Percentiles rank a stretch among this genome's conserved stretches.
Conservation (phyloP, 306 rosid genomes). For the Hippophae rhamnoides region DNA sequence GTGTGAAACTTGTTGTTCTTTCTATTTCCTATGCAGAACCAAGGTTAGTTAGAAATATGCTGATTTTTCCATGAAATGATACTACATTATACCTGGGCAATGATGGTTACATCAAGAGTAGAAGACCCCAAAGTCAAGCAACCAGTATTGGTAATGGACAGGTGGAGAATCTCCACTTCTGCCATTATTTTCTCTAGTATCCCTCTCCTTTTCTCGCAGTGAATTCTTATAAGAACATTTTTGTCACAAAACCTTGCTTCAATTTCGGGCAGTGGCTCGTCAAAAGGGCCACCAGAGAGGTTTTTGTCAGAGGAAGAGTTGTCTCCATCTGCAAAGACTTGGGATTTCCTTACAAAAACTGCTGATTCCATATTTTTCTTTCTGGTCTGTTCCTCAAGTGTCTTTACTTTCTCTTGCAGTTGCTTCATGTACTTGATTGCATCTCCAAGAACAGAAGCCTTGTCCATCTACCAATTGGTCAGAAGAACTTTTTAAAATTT, state of each 20-base stretch:
- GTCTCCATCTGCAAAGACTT: constrained; percentile 33
- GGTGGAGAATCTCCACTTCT: constrained; percentile 63
- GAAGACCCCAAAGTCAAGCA: constrained; percentile 62
- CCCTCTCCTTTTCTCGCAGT: constrained; percentile 73
- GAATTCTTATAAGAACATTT: constrained; percentile 71
- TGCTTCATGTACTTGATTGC: constrained; percentile 81
- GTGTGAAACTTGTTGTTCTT: too few species aligned
- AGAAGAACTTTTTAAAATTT: background rate
- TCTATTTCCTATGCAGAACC: too few species aligned
- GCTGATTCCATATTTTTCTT: constrained; percentile 60
- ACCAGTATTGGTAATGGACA: constrained; percentile 54
- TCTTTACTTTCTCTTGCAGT: constrained; percentile 65
- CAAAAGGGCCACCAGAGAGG: constrained; percentile 11
- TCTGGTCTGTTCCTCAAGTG: constrained; percentile 62
- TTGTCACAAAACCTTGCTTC: constrained; percentile 78
- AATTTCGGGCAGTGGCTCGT: constrained; percentile 67
- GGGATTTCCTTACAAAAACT: constrained; percentile 60
- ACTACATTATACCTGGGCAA: constrained; percentile 51
- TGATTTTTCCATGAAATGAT: too few species aligned
- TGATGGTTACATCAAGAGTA: constrained; percentile 73
- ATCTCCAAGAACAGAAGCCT: constrained; percentile 98
- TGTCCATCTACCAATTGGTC: constrained; percentile 58
- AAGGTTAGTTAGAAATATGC: too few species aligned
- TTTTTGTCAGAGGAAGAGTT: constrained; percentile 25
- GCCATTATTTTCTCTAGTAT: constrained; percentile 45